Evolutionary conservation across 1,284 basidiomycete species (phyloP), one percentile per base, ranked within the genome.

Genomic region (Thecaphora thlaspeos): DNA sequence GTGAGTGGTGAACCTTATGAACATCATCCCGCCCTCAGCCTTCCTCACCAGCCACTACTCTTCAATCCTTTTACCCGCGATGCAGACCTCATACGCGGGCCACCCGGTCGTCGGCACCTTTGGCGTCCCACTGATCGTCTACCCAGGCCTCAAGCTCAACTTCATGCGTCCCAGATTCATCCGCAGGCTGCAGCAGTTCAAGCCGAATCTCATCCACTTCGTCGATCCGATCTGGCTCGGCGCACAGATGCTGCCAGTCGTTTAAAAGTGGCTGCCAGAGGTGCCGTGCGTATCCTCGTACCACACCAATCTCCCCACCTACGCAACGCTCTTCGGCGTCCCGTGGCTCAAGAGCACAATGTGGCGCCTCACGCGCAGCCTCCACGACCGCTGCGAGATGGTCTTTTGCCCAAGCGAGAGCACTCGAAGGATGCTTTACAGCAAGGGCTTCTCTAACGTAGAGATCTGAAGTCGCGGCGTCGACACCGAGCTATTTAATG

Each of bases 201-300:
- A 82, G 56, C 83, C 83, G 1, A 83, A 84, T 59, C 81, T 84
- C 9, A 80, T 76, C 40, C 75, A 77, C 57, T 77, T 76, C 52
- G 71, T 78, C 43, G 82, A 83, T 62, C 82, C 83, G 0, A 83
- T 84, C 51, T 84, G 83, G 83, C 79, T 84, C 12, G 83, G 83
- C 12, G 79, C 78, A 7, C 71, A 77, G 53, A 70, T 74, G 73
- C 56, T 76, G 22, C 78, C 74, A 4, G 56, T 70, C 8, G 70
- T 80, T 3, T 75, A 78, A 40, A 73, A 68, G 44, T 75, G 61
- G 53, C 60, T 80, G 28, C 77, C 79, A 1, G 67, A 79, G 10
- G 81, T 81, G 1, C 82, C 82, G 1, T 80, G 82, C 37, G 81
- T 84, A 7, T 80, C 81, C 2, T 81, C 80, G 42, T 84, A 84